Evolutionary conservation across 345 rosid species (phyloP).

Genomic region (Sisymbrium irio): DNA sequence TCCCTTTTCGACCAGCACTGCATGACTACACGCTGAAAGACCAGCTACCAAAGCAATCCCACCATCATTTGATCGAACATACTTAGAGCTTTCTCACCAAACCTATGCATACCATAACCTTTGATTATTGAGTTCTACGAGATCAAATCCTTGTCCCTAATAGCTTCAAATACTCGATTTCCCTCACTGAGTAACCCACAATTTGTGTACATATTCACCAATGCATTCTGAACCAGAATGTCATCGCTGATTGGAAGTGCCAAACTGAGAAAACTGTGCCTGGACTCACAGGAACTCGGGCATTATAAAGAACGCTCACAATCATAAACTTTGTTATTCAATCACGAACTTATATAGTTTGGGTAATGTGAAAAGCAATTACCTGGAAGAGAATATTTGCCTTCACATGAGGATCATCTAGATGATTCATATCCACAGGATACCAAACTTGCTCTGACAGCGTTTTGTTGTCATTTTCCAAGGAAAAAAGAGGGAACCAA

Average conservation of each 20-base stretch:
- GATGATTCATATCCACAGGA: slow-evolving; percentile 65
- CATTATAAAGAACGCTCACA: slow-evolving; percentile 3
- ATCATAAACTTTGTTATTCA: background rate
- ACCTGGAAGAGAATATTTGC: slow-evolving; percentile 92
- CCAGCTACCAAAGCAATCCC: slow-evolving; percentile 64
- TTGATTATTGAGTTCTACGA: slow-evolving; percentile 68
- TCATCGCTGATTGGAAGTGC: slow-evolving; percentile 58
- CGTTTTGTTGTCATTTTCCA: slow-evolving; percentile 84
- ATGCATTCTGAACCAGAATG: slow-evolving; percentile 60
- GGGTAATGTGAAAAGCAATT: background rate
- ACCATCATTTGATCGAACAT: slow-evolving; percentile 57
- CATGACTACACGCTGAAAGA: slow-evolving; percentile 79
- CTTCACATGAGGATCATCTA: slow-evolving; percentile 95
- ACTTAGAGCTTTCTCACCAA: slow-evolving; percentile 48
- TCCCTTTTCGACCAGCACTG: slow-evolving; percentile 63
- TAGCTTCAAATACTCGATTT: slow-evolving; percentile 43
- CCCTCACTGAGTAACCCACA: slow-evolving; percentile 58
- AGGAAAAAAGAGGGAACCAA: slow-evolving; percentile 17
- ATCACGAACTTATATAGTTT: background rate
- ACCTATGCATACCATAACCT: slow-evolving; percentile 65
- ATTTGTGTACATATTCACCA: slow-evolving; percentile 72
- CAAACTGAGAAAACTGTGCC: slow-evolving; percentile 91
- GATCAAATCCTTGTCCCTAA: slow-evolving; percentile 48
- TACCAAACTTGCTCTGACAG: slow-evolving; percentile 68
- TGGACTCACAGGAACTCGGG: slow-evolving; percentile 34